phyloP scores from a whole-genome alignment of 345 rosid species.

The Hibiscus mutabilis region DNA sequence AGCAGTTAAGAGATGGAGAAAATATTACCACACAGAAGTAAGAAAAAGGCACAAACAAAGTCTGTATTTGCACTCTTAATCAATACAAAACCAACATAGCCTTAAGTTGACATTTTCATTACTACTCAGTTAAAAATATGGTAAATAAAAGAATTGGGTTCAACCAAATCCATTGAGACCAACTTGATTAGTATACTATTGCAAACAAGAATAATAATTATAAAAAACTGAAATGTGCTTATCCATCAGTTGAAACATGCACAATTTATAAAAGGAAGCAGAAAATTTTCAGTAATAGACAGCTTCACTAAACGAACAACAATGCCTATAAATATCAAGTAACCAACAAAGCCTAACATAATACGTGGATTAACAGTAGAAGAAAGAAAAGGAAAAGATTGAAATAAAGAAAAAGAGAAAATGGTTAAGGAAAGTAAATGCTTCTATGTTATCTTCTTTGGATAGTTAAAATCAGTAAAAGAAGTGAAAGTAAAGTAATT shows the following conservation, averaged over 20 bases:
- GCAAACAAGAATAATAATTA: neutral
- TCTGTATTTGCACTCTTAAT: neutral
- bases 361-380: too few relatives aligned
- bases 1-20: neutral
- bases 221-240: conserved; percentile 12
- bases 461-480: too few relatives aligned
- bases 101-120: neutral
- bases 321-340: neutral
- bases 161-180: neutral
- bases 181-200: neutral
- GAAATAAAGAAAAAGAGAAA: too few relatives aligned
- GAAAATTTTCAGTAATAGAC: neutral
- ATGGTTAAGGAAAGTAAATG: too few relatives aligned
- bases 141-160: neutral
- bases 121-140: too few relatives aligned
- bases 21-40: neutral
- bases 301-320: neutral
- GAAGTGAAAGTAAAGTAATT: too few relatives aligned
- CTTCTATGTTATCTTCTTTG: too few relatives aligned
- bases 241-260: neutral
- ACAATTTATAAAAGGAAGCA: neutral
- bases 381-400: too few relatives aligned
- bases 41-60: neutral
- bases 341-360: neutral
- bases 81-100: neutral